Conservation (phyloP, 2,329 filamentous ascomycete species). For the Podosphaera leucotricha region DNA sequence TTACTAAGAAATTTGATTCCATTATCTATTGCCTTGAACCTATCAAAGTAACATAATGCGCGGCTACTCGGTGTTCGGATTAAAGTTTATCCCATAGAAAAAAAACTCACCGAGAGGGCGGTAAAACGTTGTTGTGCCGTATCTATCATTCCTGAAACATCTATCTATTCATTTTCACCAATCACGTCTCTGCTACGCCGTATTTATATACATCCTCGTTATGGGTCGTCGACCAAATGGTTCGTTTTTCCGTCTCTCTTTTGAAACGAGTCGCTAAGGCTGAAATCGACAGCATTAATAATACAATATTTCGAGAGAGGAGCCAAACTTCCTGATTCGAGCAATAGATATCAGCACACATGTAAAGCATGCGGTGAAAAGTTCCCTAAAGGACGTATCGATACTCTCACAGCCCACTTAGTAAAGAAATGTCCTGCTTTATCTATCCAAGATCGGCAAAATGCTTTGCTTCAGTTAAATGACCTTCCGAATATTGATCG, state of each 20-base stretch:
- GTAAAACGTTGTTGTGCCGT: conserved; percentile 1
- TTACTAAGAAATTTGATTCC: no score
- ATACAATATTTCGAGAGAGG: conserved; percentile 75
- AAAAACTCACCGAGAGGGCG: not conserved
- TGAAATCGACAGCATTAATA: conserved; percentile 29
- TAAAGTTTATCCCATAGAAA: not conserved
- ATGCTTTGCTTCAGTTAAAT: conserved; percentile 48
- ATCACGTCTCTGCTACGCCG: no score
- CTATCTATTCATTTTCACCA: not conserved
- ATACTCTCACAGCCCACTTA: conserved; percentile 59
- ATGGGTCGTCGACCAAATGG: conserved; percentile 10
- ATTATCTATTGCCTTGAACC: no score
- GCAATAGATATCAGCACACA: conserved; percentile 78
- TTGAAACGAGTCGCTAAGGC: conserved; percentile 1
- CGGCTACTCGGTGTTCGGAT: no score
- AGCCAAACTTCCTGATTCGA: conserved; percentile 65
- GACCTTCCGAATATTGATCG: conserved; percentile 33
- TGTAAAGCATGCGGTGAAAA: conserved; percentile 74
- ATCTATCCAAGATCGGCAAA: conserved; percentile 48
- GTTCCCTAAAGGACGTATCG: conserved; percentile 74
- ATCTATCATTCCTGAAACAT: not conserved
- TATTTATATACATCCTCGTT: not conserved
- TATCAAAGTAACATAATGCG: no score
- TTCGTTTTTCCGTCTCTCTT: conserved; percentile 5
- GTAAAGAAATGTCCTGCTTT: conserved; percentile 72